phyloP scores from a whole-genome alignment of 2,329 filamentous ascomycete species.

The Penicillium decumbens region DNA sequence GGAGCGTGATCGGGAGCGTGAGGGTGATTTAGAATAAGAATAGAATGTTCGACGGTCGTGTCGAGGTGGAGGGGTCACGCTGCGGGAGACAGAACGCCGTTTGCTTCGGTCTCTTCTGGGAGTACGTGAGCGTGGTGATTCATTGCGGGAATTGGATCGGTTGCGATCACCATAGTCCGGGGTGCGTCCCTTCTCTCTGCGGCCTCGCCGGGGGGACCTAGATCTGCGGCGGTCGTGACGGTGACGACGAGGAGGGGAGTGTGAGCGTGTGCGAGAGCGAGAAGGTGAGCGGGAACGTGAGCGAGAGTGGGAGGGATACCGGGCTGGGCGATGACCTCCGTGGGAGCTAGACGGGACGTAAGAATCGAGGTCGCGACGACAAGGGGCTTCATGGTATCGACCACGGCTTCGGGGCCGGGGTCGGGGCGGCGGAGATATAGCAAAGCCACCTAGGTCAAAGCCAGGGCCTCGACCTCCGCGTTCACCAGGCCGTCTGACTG shows the following conservation, averaged over 20 bases:
- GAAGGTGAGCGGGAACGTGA: slow-evolving; percentile 22
- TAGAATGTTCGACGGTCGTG: slow-evolving; percentile 31
- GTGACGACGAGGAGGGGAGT: slow-evolving; percentile 15
- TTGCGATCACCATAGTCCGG: slow-evolving; percentile 45
- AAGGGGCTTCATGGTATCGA: slow-evolving; percentile 42
- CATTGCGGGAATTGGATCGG: slow-evolving; percentile 47
- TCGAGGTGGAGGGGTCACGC: slow-evolving; percentile 31
- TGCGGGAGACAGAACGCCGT: slow-evolving; percentile 39
- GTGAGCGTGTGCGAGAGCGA: slow-evolving; percentile 19
- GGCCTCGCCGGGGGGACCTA: slow-evolving; percentile 34
- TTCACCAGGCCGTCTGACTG: slow-evolving; percentile 36
- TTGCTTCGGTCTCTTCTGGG: slow-evolving; percentile 47
- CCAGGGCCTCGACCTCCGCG: slow-evolving; percentile 33
- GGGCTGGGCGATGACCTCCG: slow-evolving; percentile 39
- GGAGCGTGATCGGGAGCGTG: slow-evolving; percentile 34
- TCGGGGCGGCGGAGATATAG: slow-evolving; percentile 51
- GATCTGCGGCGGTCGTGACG: slow-evolving; percentile 14
- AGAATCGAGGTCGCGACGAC: slow-evolving; percentile 52
- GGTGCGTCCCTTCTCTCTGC: slow-evolving; percentile 36
- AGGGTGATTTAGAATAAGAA: slow-evolving; percentile 37
- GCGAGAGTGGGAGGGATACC: slow-evolving; percentile 30
- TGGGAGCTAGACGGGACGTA: slow-evolving; percentile 51
- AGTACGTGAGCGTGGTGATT: slow-evolving; percentile 53
- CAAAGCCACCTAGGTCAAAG: slow-evolving; percentile 44
- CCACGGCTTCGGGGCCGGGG: slow-evolving; percentile 48